Evolutionary conservation across 208 protist genomes (phyloP).

Genomic region (Crithidia expoeki): DNA sequence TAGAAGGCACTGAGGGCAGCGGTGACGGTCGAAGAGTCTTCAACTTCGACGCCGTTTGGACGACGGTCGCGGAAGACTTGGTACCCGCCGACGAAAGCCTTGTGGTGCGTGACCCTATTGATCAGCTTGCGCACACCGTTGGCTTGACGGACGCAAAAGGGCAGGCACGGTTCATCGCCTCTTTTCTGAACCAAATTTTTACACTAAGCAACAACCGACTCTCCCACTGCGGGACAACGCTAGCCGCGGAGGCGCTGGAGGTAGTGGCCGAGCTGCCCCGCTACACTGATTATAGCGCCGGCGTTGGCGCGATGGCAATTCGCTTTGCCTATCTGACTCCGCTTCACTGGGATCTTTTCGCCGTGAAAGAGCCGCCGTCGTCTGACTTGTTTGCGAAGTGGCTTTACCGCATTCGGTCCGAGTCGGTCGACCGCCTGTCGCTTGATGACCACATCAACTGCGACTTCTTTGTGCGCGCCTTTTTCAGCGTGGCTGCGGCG

Average conservation of each 20-base stretch:
- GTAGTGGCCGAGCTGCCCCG: slow-evolving; percentile 16
- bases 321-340: slow-evolving; percentile 23
- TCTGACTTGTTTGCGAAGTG: slow-evolving; percentile 15
- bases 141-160: slow-evolving; percentile 10
- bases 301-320: slow-evolving; percentile 15
- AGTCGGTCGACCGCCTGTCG: slow-evolving; percentile 22
- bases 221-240: slow-evolving; percentile 10
- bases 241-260: slow-evolving; percentile 26
- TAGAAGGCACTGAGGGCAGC: neutral
- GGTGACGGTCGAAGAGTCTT: slow-evolving; percentile 9
- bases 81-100: slow-evolving; percentile 10
- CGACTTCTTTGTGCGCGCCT: slow-evolving; percentile 21
- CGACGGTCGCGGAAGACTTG: slow-evolving; percentile 9
- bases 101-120: slow-evolving; percentile 15
- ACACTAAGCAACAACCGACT: slow-evolving; percentile 3
- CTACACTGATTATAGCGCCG: slow-evolving; percentile 27
- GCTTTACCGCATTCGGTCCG: slow-evolving; percentile 21
- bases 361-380: slow-evolving; percentile 6
- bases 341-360: slow-evolving; percentile 13
- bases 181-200: slow-evolving; percentile 25
- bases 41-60: slow-evolving; percentile 28
- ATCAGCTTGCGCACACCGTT: slow-evolving; percentile 16
- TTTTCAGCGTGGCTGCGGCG: slow-evolving; percentile 30
- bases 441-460: slow-evolving; percentile 19
- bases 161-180: slow-evolving; percentile 14